A percentile compares a stretch with the other conserved stretches of the same genome.
phyloP scores from a whole-genome alignment of 331 rosid genomes.

The Malus hybrid region DNA sequence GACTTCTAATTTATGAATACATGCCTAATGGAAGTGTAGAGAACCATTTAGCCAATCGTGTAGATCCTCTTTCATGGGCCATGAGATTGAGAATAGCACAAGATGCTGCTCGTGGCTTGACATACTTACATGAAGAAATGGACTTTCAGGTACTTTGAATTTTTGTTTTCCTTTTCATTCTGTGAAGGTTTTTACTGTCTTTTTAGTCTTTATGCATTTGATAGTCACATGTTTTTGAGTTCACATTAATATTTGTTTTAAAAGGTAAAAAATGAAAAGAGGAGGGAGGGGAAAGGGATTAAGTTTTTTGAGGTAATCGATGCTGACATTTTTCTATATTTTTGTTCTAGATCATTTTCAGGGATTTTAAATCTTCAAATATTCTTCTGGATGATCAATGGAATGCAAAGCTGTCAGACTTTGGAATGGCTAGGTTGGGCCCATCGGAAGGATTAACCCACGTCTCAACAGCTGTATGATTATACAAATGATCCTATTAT shows the following conservation, averaged over 20 bases:
- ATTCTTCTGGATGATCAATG: constrained; percentile 89
- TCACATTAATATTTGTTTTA: not conserved
- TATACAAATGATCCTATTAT: not conserved
- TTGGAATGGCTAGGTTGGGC: constrained; percentile 95
- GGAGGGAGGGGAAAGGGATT: not conserved
- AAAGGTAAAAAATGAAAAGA: not conserved
- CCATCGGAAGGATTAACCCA: constrained; percentile 92
- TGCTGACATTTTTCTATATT: constrained; percentile 1
- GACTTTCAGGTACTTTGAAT: constrained; percentile 65
- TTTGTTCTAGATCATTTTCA: constrained; percentile 68
- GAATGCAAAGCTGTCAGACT: constrained; percentile 97
- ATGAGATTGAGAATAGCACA: constrained; percentile 80
- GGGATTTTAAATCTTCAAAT: constrained; percentile 97
- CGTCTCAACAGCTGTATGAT: constrained; percentile 91
- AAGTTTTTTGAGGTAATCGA: not conserved
- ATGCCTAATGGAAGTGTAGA: constrained; percentile 92
- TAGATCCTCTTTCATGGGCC: constrained; percentile 75
- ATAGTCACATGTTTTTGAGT: not conserved
- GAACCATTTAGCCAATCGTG: constrained; percentile 59
- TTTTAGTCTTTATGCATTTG: not conserved
- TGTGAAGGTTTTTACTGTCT: not conserved
- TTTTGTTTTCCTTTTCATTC: constrained; percentile 6
- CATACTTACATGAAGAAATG: constrained; percentile 88
- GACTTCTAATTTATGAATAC: constrained; percentile 82
- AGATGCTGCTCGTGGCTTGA: constrained; percentile 91